Conservation (phyloP, 1,284 basidiomycete genomes). For the Entoloma clypeatum region DNA sequence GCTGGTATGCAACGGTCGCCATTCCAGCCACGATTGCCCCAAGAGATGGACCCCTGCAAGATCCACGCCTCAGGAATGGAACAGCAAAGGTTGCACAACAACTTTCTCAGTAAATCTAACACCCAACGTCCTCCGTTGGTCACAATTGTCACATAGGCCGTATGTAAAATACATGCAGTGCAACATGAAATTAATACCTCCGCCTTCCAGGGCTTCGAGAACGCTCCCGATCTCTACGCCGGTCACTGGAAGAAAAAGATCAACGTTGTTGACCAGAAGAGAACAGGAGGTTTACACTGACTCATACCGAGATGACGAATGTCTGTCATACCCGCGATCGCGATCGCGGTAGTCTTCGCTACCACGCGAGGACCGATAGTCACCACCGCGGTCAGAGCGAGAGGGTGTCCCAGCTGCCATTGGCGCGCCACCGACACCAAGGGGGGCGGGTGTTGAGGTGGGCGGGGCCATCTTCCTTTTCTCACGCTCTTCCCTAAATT, state of each 20-base stretch:
- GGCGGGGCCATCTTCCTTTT: conserved; percentile 67
- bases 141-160: conserved; percentile 18
- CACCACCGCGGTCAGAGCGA: conserved; percentile 37
- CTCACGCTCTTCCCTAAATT: conserved; percentile 86
- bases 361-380: conserved; percentile 53
- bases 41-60: conserved; percentile 8
- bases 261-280: conserved; percentile 20
- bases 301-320: conserved; percentile 71
- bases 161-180: conserved; percentile 13
- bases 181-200: conserved; percentile 47
- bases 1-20: conserved; percentile 27
- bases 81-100: conserved; percentile 8
- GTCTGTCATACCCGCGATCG: conserved; percentile 67
- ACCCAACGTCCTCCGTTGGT: conserved; percentile 15
- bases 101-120: no score
- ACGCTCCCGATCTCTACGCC: conserved; percentile 69
- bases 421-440: conserved; percentile 32
- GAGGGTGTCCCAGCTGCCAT: conserved; percentile 28
- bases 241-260: conserved; percentile 41
- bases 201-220: conserved; percentile 74
- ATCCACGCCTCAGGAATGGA: conserved; percentile 6
- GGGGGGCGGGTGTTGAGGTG: conserved; percentile 34
- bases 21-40: no score
- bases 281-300: conserved; percentile 40
- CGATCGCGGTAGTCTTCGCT: conserved; percentile 51